Conservation (phyloP, 352 stramenopile species). For the Pythium vanterpoolii region DNA sequence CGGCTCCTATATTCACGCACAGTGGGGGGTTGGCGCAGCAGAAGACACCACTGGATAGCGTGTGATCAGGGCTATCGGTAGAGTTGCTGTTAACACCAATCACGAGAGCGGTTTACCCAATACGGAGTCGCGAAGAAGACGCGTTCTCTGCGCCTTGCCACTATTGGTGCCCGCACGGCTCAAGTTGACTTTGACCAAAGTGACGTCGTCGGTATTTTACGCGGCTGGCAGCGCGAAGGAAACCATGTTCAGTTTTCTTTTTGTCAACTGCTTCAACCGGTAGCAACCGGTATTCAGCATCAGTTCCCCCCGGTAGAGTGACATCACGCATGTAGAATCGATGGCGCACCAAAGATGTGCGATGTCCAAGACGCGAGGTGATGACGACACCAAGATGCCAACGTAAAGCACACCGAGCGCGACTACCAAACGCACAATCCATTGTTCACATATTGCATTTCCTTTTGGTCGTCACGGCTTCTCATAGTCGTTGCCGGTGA, state of each 20-base stretch:
- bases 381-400: too few species aligned
- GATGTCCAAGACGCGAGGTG: too few species aligned
- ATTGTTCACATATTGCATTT: not conserved
- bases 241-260: constrained; percentile 8
- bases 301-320: not conserved
- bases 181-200: constrained; percentile 18
- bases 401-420: too few species aligned
- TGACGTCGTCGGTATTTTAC: constrained; percentile 14
- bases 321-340: not conserved
- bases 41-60: constrained; percentile 2
- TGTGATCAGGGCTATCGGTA: not conserved
- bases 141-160: not conserved
- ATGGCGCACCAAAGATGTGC: constrained; percentile 3
- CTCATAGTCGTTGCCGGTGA: not conserved
- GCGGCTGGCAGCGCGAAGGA: constrained; percentile 1
- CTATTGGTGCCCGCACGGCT: not conserved
- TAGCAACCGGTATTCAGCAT: not conserved
- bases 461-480: not conserved
- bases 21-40: not conserved
- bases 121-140: not conserved
- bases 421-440: too few species aligned
- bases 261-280: constrained; percentile 4
- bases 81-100: not conserved
- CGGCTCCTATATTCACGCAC: constrained; percentile 9
- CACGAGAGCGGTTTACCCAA: not conserved